Conservation (phyloP, 2,329 filamentous ascomycete species). For the Fusarium euwallaceae region DNA sequence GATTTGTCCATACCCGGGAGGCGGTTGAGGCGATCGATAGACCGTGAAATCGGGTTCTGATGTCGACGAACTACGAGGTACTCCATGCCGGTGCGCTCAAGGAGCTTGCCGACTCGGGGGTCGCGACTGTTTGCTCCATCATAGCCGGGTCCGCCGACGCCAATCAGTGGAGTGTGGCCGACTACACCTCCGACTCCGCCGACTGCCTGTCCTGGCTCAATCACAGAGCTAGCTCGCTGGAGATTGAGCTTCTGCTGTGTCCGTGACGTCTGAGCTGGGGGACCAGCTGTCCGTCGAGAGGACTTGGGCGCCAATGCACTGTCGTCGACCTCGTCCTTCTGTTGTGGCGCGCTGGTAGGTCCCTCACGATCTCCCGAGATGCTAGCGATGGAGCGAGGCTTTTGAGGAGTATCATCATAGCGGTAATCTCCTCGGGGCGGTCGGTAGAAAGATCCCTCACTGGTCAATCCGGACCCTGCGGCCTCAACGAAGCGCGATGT, state of each 20-base stretch:
- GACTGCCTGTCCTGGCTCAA: slow-evolving; percentile 70
- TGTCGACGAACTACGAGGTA: slow-evolving; percentile 81
- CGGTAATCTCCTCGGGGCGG: slow-evolving; percentile 49
- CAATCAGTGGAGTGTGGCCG: slow-evolving; percentile 62
- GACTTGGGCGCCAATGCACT: slow-evolving; percentile 63
- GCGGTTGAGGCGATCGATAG: slow-evolving; percentile 61
- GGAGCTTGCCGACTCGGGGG: slow-evolving; percentile 72
- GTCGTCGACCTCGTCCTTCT: slow-evolving; percentile 53
- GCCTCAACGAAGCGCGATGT: slow-evolving; percentile 72
- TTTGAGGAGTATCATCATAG: slow-evolving; percentile 51
- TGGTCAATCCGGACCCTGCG: slow-evolving; percentile 62
- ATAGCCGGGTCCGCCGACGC: slow-evolving; percentile 67
- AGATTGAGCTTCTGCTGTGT: slow-evolving; percentile 83
- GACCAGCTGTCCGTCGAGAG: slow-evolving; percentile 55
- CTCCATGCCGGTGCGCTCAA: slow-evolving; percentile 79
- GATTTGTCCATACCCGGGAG: slow-evolving; percentile 66
- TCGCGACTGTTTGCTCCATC: slow-evolving; percentile 66
- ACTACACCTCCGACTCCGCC: slow-evolving; percentile 54
- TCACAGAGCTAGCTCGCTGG: slow-evolving; percentile 78
- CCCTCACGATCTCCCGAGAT: slow-evolving; percentile 45
- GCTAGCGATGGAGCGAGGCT: slow-evolving; percentile 59
- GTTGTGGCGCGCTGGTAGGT: slow-evolving; percentile 37
- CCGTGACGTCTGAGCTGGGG: slow-evolving; percentile 70
- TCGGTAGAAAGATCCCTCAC: slow-evolving; percentile 66
- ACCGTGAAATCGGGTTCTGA: slow-evolving; percentile 77